These are phyloP conservation scores for Aspergillus fumigatiaffinis DNA, from an alignment of 2,329 filamentous ascomycete genomes.

Conservation along the genomic window DNA sequence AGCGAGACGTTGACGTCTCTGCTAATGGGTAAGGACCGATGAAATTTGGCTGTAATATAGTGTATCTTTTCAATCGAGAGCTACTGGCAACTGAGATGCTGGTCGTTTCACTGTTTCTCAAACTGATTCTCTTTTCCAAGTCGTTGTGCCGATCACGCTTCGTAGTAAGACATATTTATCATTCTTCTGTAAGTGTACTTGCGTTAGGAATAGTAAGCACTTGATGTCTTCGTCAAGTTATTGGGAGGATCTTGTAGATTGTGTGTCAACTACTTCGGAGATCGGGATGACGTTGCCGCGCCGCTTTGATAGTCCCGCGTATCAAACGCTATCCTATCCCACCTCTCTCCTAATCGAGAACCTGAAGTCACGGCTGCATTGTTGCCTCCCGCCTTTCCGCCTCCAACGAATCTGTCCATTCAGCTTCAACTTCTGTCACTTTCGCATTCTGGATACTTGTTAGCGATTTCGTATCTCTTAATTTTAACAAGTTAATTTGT, in stretches of 20 bases:
- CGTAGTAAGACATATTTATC: neutral
- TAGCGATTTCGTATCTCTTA: neutral
- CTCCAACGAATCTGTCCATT: neutral
- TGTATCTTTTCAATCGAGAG: conserved; percentile 3
- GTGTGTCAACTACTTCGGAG: neutral
- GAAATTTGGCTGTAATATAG: conserved; percentile 23
- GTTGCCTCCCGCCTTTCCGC: conserved; percentile 5
- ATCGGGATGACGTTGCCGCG: conserved; percentile 21
- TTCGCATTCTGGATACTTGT: neutral
- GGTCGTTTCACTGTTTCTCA: neutral
- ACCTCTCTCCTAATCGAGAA: conserved; percentile 6
- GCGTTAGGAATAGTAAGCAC: neutral
- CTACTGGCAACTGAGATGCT: neutral
- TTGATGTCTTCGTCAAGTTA: neutral
- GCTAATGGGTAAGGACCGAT: conserved; percentile 28
- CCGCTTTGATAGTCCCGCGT: neutral
- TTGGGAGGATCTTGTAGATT: neutral
- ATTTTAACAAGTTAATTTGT: neutral
- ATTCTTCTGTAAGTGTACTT: neutral
- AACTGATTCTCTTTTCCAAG: neutral
- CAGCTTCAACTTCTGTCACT: neutral
- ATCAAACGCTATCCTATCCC: neutral
- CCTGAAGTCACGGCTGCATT: neutral
- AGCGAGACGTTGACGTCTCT: conserved; percentile 29
- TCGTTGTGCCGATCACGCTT: neutral